phyloP scores from a whole-genome alignment of 148 eudicot genomes.

The Drosera capensis region DNA sequence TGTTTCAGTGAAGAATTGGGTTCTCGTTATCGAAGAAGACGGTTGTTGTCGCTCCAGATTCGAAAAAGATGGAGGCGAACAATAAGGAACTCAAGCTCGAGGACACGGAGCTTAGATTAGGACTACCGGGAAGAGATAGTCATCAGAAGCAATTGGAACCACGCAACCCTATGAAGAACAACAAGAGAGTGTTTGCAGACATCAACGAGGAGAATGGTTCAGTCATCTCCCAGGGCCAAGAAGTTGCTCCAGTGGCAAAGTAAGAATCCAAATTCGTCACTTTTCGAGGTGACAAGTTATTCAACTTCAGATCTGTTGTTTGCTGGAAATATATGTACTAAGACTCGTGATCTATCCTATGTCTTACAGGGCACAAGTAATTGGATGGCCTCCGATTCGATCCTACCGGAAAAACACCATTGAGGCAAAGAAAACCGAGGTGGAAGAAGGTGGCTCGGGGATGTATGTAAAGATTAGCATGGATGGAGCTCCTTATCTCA shows the following conservation, averaged over 20 bases:
- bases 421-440: slow-evolving; percentile 15
- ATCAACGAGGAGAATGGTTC: slow-evolving; percentile 13
- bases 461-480: slow-evolving; percentile 23
- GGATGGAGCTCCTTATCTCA: slow-evolving; percentile 29
- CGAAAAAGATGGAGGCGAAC: slow-evolving; percentile 10
- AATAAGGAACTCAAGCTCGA: slow-evolving; percentile 15
- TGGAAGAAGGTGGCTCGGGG: slow-evolving; percentile 1
- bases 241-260: slow-evolving; percentile 13
- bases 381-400: slow-evolving; percentile 28
- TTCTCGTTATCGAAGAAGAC: too few species aligned
- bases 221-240: neutral
- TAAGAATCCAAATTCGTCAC: slow-evolving; percentile 1
- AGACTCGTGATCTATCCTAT: neutral
- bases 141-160: slow-evolving; percentile 1
- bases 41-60: too few species aligned
- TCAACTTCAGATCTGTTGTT: neutral
- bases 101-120: slow-evolving; percentile 24
- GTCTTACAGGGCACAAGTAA: slow-evolving; percentile 20
- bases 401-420: slow-evolving; percentile 19
- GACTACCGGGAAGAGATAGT: slow-evolving; percentile 14
- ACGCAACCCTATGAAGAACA: slow-evolving; percentile 1
- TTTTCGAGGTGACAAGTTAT: neutral
- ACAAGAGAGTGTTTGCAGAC: slow-evolving; percentile 11
- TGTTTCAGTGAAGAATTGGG: too few species aligned
- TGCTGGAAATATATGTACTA: neutral